Percentiles rank a stretch among this genome's conserved stretches.
phyloP scores from a whole-genome alignment of 2,329 filamentous ascomycete species.

The Verticillium zaregamsianum region DNA sequence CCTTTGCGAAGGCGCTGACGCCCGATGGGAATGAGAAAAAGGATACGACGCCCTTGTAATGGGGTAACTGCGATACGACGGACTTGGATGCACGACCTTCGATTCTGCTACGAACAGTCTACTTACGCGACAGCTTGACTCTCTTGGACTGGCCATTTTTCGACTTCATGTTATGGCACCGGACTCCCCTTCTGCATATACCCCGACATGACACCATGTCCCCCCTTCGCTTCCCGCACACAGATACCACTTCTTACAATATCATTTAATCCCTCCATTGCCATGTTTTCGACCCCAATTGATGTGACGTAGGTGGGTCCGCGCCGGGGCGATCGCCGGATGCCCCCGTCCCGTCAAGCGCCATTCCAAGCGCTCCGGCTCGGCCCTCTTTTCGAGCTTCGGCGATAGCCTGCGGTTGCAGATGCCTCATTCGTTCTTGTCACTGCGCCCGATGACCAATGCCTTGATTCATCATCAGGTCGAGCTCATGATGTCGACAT shows the following conservation, averaged over 20 bases:
- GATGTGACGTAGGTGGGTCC: too few relatives aligned
- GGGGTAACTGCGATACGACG: neutral
- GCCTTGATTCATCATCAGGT: too few relatives aligned
- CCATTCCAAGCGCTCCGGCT: too few relatives aligned
- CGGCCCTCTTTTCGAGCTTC: too few relatives aligned
- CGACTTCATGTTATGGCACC: neutral
- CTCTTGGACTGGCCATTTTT: neutral
- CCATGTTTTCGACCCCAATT: too few relatives aligned
- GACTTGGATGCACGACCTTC: neutral
- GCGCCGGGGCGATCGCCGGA: too few relatives aligned
- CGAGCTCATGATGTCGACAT: too few relatives aligned
- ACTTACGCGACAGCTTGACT: neutral
- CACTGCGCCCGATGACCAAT: too few relatives aligned
- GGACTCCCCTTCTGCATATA: neutral
- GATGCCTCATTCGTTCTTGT: too few relatives aligned
- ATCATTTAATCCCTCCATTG: neutral
- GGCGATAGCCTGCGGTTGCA: too few relatives aligned
- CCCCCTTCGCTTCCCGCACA: neutral
- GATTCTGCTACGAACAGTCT: neutral
- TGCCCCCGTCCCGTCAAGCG: too few relatives aligned
- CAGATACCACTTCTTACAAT: neutral
- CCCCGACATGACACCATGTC: neutral
- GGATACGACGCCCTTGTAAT: neutral
- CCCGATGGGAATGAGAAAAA: neutral
- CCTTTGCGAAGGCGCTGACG: neutral